Base-by-base conservation (phyloP, 805 yeast species). In the Ogataea trehalophila region DNA sequence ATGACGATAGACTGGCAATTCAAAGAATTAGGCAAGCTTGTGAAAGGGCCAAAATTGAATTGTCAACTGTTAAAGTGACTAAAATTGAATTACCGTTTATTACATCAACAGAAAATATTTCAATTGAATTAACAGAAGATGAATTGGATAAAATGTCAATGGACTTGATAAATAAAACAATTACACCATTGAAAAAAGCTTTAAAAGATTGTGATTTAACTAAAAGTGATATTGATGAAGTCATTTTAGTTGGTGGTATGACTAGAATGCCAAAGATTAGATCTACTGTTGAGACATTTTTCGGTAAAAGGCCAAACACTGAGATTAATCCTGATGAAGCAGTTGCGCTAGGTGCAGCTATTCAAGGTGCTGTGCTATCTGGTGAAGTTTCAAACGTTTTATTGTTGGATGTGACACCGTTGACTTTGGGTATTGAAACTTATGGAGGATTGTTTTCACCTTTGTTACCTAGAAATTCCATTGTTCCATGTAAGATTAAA, bases 321-420 rank as follows among this genome's bases (percentile, higher is more conserved):
- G 82, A 92, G 46, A 96, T 90, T 61, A 90, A 90, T 81, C 97
- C 97, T 43, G 95, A 87, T 66, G 95, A 87, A 76, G 95, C 95
- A 42, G 95, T 87, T 52, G 94, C 95, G 58, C 82, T 90, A 72
- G 97, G 97, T 74, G 97, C 97, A 55, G 97, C 97, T 49, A 91
- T 90, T 61, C 97, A 90, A 76, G 97, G 97, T 72, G 97, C 96
- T 62, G 95, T 90, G 54, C 76, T 90, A 55, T 86, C 95, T 50
- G 97, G 97, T 70, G 95, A 88, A 71, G 96, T 90, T 57, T 87
- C 87, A 67, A 96, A 90, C 65, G 96, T 90, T 56, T 79, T 90
- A 55, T 74, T 90, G 59, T 80, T 90, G 62, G 97, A 90, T 72
- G 95, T 87, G 46, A 86, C 94, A 40, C 95, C 95, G 53, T 76